Evolutionary conservation across 2,329 filamentous ascomycete species (phyloP).

Genomic region (Talaromyces pinophilus): DNA sequence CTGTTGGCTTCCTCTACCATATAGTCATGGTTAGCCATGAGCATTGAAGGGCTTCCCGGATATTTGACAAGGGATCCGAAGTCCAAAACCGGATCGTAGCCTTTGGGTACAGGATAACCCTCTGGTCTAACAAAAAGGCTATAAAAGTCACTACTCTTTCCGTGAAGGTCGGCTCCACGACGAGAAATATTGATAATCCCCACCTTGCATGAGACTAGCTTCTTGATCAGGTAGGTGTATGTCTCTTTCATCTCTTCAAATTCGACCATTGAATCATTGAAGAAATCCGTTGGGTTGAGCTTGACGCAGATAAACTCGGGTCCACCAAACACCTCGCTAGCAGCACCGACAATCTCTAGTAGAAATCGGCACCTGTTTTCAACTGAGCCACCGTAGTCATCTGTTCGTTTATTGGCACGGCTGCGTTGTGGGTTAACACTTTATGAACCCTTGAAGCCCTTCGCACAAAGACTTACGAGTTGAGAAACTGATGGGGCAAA

Average conservation of each 20-base stretch:
- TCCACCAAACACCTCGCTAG: constrained; percentile 19
- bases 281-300: constrained; percentile 27
- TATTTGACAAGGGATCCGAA: constrained; percentile 33
- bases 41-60: constrained; percentile 28
- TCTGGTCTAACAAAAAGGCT: background rate
- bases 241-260: constrained; percentile 26
- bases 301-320: background rate
- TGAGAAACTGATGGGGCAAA: background rate
- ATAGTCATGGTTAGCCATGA: constrained; percentile 33
- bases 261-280: constrained; percentile 26
- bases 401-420: constrained; percentile 31
- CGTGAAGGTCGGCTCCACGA: background rate
- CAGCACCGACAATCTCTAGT: constrained; percentile 35
- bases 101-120: background rate
- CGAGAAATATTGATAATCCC: background rate
- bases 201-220: constrained; percentile 18
- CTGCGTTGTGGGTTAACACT: background rate
- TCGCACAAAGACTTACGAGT: background rate
- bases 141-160: background rate
- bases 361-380: constrained; percentile 36
- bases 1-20: constrained; percentile 29
- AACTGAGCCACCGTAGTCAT: constrained; percentile 36
- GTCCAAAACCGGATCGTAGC: constrained; percentile 21
- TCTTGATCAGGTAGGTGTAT: constrained; percentile 25
- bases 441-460: background rate